phyloP scores from a whole-genome alignment of 352 stramenopile species.

The Phytophthora europaea region DNA sequence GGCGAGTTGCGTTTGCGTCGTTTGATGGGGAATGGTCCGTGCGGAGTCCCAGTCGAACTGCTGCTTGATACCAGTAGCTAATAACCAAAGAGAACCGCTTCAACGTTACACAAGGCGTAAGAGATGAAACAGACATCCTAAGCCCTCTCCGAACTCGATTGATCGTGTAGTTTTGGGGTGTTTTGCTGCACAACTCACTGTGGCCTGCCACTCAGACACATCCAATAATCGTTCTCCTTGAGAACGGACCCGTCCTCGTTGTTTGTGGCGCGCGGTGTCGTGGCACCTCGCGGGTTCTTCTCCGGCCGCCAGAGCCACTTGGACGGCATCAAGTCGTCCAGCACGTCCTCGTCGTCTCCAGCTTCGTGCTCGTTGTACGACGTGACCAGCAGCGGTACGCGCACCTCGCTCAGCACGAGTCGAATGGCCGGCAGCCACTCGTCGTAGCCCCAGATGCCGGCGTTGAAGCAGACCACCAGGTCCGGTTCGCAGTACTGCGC shows the following conservation, averaged over 20 bases:
- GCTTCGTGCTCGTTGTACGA: constrained; percentile 90
- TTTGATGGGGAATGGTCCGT: constrained; percentile 61
- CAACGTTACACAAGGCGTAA: constrained; percentile 14
- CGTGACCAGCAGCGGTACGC: constrained; percentile 78
- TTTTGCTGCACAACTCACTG: constrained; percentile 11
- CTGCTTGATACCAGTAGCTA: constrained; percentile 42
- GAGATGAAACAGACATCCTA: constrained; percentile 13
- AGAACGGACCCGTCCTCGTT: constrained; percentile 69
- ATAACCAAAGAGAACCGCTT: neutral
- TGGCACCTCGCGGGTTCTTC: constrained; percentile 71
- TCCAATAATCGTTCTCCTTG: constrained; percentile 87
- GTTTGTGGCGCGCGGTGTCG: constrained; percentile 56
- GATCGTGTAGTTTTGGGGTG: constrained; percentile 11
- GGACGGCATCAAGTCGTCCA: constrained; percentile 59
- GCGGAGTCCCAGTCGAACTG: constrained; percentile 53
- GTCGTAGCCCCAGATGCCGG: constrained; percentile 91
- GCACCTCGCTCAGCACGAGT: constrained; percentile 65
- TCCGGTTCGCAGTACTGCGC: constrained; percentile 58
- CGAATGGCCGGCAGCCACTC: constrained; percentile 82
- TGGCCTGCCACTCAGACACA: constrained; percentile 65
- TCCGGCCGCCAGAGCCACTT: constrained; percentile 80
- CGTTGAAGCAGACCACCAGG: constrained; percentile 86
- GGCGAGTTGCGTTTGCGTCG: constrained; percentile 68
- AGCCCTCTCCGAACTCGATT: neutral
- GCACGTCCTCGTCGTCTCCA: constrained; percentile 79